Conservation (phyloP, 495 filamentous ascomycete species). For the Lichina pygmaea region DNA sequence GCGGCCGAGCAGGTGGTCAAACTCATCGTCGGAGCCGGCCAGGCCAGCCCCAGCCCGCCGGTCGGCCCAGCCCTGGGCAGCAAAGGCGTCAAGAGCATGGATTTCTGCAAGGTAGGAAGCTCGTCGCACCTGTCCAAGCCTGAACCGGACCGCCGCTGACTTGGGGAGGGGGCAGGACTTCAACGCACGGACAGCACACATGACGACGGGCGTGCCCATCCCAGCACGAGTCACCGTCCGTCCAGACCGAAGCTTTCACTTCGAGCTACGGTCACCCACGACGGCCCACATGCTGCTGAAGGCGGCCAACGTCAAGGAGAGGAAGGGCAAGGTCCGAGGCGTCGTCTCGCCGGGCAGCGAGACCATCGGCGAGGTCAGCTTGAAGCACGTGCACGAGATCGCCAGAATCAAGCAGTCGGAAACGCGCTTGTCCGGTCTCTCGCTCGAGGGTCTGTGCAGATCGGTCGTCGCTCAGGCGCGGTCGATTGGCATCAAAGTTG, state of each 20-base stretch:
- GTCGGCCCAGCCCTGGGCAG: slow-evolving; percentile 90
- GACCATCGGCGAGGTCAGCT: slow-evolving; percentile 48
- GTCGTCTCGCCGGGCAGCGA: slow-evolving; percentile 57
- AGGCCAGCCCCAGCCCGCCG: slow-evolving; percentile 86
- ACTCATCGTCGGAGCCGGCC: slow-evolving; percentile 92
- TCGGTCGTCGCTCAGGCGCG: slow-evolving; percentile 69
- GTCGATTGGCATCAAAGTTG: slow-evolving; percentile 63
- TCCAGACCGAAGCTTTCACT: slow-evolving; percentile 76
- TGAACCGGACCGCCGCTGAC: neutral
- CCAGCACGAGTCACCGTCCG: slow-evolving; percentile 78
- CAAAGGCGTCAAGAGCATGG: slow-evolving; percentile 98
- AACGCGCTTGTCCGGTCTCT: slow-evolving; percentile 50
- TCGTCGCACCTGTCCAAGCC: neutral
- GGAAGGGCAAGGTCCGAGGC: slow-evolving; percentile 55
- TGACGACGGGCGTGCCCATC: slow-evolving; percentile 59
- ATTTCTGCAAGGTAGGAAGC: slow-evolving; percentile 79
- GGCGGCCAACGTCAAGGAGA: slow-evolving; percentile 48
- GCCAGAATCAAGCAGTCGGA: slow-evolving; percentile 86
- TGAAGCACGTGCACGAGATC: slow-evolving; percentile 97
- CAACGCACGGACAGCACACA: slow-evolving; percentile 80
- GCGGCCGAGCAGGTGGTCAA: slow-evolving; percentile 76
- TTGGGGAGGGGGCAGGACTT: slow-evolving; percentile 49
- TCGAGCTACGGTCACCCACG: slow-evolving; percentile 78
- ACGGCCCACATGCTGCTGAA: slow-evolving; percentile 70
- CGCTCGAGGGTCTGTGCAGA: slow-evolving; percentile 57